These are phyloP conservation scores for Suillus fuscotomentosus DNA, from an alignment of 768 basidiomycete species.

Conservation along the genomic window DNA sequence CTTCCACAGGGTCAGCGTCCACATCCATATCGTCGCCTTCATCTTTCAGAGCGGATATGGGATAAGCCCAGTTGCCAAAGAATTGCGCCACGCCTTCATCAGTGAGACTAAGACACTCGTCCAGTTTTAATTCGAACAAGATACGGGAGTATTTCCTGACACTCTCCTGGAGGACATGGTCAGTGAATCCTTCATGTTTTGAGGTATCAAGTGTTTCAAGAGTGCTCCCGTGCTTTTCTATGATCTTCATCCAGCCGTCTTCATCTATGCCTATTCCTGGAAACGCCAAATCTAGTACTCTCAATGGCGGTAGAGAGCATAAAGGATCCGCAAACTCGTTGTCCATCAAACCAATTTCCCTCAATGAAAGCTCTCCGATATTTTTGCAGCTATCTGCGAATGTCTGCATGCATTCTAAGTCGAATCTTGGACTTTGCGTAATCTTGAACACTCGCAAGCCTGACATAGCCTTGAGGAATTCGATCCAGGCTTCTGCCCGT, in stretches of 20 bases:
- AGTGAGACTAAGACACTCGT: slow-evolving; percentile 59
- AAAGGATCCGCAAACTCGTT: slow-evolving; percentile 64
- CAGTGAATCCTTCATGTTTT: slow-evolving; percentile 60
- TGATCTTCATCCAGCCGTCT: slow-evolving; percentile 51
- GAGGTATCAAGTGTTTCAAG: slow-evolving; percentile 71
- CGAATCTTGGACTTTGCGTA: slow-evolving; percentile 84
- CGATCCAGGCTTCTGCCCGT: slow-evolving; percentile 66
- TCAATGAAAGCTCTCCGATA: slow-evolving; percentile 72
- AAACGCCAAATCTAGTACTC: slow-evolving; percentile 67
- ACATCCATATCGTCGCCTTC: slow-evolving; percentile 23
- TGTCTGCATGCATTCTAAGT: slow-evolving; percentile 58
- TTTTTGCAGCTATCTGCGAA: slow-evolving; percentile 51
- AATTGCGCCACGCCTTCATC: slow-evolving; percentile 69
- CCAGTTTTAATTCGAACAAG: slow-evolving; percentile 55
- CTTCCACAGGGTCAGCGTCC: slow-evolving; percentile 7
- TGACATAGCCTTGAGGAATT: slow-evolving; percentile 67
- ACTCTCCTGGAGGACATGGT: slow-evolving; percentile 59
- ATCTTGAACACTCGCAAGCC: slow-evolving; percentile 73
- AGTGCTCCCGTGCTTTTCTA: slow-evolving; percentile 51
- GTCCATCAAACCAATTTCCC: slow-evolving; percentile 70
- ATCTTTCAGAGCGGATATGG: neutral
- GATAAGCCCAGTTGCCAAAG: slow-evolving; percentile 54
- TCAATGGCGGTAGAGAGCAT: slow-evolving; percentile 36
- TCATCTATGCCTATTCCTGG: slow-evolving; percentile 56
- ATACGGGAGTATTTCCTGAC: slow-evolving; percentile 46